Conservation (phyloP, 2,329 filamentous ascomycete genomes). For the Aspergillus brasiliensis region DNA sequence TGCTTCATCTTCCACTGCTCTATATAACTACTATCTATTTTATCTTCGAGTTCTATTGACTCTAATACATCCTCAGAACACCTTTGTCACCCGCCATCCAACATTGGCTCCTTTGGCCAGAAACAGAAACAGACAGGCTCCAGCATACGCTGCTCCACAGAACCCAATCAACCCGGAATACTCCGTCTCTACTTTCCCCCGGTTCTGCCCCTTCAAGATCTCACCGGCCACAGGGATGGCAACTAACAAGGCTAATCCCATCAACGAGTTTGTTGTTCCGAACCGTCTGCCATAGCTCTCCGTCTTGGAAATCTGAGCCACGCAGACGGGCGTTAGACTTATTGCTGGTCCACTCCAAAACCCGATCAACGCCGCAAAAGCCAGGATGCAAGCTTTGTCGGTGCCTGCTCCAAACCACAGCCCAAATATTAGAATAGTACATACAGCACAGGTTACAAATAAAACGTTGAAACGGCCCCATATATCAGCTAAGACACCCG, state of each 20-base stretch:
- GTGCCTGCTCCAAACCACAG: slow-evolving; percentile 25
- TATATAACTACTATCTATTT: neutral
- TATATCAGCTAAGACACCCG: slow-evolving; percentile 28
- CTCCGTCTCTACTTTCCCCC: slow-evolving; percentile 4
- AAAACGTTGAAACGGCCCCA: slow-evolving; percentile 31
- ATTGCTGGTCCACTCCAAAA: slow-evolving; percentile 28
- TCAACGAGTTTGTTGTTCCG: slow-evolving; percentile 22
- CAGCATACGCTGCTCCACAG: slow-evolving; percentile 32
- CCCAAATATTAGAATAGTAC: slow-evolving; percentile 24
- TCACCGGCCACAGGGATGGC: slow-evolving; percentile 29
- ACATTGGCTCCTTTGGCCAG: slow-evolving; percentile 5
- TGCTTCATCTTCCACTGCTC: neutral
- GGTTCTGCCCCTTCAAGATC: slow-evolving; percentile 19
- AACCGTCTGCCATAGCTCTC: slow-evolving; percentile 30
- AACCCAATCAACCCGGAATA: slow-evolving; percentile 22
- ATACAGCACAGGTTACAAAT: slow-evolving; percentile 21
- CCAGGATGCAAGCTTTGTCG: slow-evolving; percentile 24
- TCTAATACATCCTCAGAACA: neutral
- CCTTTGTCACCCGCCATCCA: slow-evolving; percentile 2
- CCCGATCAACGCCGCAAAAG: slow-evolving; percentile 27
- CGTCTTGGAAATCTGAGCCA: slow-evolving; percentile 31
- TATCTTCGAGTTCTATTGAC: neutral
- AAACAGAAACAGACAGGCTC: slow-evolving; percentile 1
- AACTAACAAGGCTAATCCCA: slow-evolving; percentile 19
- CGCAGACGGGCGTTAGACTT: slow-evolving; percentile 32